phyloP scores from a whole-genome alignment of 2,329 filamentous ascomycete species.

The Diplodia sapinea region DNA sequence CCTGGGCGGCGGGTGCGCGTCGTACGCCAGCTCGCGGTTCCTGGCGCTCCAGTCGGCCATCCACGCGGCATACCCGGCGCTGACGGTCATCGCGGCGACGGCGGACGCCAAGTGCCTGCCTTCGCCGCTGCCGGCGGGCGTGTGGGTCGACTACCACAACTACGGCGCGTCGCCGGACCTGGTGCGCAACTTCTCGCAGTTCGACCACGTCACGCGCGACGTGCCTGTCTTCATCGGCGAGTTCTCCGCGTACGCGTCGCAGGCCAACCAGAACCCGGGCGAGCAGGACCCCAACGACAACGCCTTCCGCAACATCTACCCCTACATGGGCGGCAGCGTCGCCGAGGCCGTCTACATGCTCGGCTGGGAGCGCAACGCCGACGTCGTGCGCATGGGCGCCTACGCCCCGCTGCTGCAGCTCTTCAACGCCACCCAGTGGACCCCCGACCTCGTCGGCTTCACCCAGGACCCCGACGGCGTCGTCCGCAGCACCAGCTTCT shows the following conservation, averaged over 20 bases:
- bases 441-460: conserved; percentile 21
- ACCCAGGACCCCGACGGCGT: conserved; percentile 2
- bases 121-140: conserved; percentile 41
- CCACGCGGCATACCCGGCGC: conserved; percentile 60
- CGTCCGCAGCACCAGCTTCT: conserved; percentile 24
- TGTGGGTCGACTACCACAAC: conserved; percentile 56
- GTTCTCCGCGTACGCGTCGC: conserved; percentile 11
- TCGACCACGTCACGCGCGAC: conserved; percentile 18
- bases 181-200: conserved; percentile 57
- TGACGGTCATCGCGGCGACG: conserved; percentile 61
- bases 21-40: conserved; percentile 60
- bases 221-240: conserved; percentile 29
- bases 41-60: conserved; percentile 66
- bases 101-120: conserved; percentile 37
- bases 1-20: conserved; percentile 54
- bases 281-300: background rate
- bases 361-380: conserved; percentile 68
- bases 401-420: conserved; percentile 30
- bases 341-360: conserved; percentile 70
- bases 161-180: conserved; percentile 49
- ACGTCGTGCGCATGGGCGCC: conserved; percentile 51
- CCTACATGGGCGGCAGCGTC: conserved; percentile 55
- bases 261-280: background rate
- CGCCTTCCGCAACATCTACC: background rate
- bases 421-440: conserved; percentile 30